Evolutionary conservation across 495 filamentous ascomycete species (phyloP), one percentile per base, ranked within the genome.

Genomic region (Penicillium ucsense): DNA sequence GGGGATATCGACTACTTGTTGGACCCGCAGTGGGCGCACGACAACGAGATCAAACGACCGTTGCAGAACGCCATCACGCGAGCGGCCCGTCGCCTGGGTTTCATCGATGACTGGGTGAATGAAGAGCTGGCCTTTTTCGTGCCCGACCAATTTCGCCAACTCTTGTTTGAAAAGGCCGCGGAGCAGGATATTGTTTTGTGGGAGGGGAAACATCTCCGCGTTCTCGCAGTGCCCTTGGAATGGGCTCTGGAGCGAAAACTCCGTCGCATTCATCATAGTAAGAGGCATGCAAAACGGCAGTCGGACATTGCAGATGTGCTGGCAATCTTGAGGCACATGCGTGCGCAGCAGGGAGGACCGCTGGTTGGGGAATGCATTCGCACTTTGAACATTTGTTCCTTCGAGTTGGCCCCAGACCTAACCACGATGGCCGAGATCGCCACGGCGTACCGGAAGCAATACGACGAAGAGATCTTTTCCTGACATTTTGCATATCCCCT

Each of bases 231-330:
- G 5, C 61, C 64, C n/a, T 8, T 67, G 8, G 64, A 67, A 41
- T 65, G 62, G 61, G 61, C 64, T 0, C 59, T 67, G 10, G 61
- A 67, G 41, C 48, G 59, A 3, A 67, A 67, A 28, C 9, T 67
- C 38, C 43, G 64, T 34, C 42, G 64, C n/a, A 65, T 67, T 27
- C 47, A 63, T 35, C 43, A 40, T 31, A 52, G 36, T 5, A 27
- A 32, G 10, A 48, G 38, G 9, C 44, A 49, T n/a, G 35, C 50
- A 4, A 65, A 62, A 41, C 42, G 47, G 3, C 53, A 45, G 6
- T 41, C 48, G 6, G 64, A 67, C 50, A 46, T 63, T 10, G 39
- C 30, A 5, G 64, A 67, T 47, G 59, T 56, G 1, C n/a, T 67
- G 20, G 60, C 61, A 3, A 38, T 67, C 38, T 30, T 67, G 47